Percentiles rank a stretch among this genome's conserved stretches.
These are phyloP conservation scores for Pythium pyrilobum DNA, from an alignment of 352 stramenopile genomes.

Conservation along the genomic window DNA sequence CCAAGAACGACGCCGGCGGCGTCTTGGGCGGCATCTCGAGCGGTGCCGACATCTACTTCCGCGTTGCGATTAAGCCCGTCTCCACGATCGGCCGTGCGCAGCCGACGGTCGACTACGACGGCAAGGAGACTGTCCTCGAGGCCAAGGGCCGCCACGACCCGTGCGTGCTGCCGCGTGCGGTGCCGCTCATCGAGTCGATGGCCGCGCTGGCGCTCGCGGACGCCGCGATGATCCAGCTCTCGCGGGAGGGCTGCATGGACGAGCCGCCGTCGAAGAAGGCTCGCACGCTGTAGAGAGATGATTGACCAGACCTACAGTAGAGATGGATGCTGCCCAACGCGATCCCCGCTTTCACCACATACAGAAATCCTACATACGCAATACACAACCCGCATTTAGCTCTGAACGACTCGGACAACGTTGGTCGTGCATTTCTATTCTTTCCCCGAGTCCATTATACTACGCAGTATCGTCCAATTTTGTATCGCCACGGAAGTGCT, in stretches of 20 bases:
- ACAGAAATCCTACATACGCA: no score
- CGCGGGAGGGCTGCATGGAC: slow-evolving; percentile 71
- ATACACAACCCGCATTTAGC: no score
- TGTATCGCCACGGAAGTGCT: no score
- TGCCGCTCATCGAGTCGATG: slow-evolving; percentile 99
- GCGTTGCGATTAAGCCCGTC: slow-evolving; percentile 98
- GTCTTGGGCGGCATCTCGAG: slow-evolving; percentile 98
- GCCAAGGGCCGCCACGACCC: slow-evolving; percentile 98
- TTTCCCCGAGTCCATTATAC: no score
- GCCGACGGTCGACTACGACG: slow-evolving; percentile 93
- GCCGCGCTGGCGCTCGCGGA: slow-evolving; percentile 95
- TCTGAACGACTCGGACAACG: no score
- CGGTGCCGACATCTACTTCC: slow-evolving; percentile 97
- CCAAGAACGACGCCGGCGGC: slow-evolving; percentile 89
- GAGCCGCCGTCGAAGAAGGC: slow-evolving; percentile 57
- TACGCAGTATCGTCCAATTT: no score
- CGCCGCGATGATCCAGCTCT: slow-evolving; percentile 94
- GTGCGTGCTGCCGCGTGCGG: slow-evolving; percentile 95
- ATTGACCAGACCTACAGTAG: not conserved
- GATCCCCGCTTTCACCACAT: not conserved
- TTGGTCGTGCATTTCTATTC: no score
- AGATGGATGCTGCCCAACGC: no score
- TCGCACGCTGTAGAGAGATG: slow-evolving; percentile 15
- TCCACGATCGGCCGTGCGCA: slow-evolving; percentile 97
- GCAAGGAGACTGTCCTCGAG: slow-evolving; percentile 93